A percentile compares a stretch with the other conserved stretches of the same genome.
Conservation (phyloP, 1,284 basidiomycete genomes). For the Trichosporon inkin region DNA sequence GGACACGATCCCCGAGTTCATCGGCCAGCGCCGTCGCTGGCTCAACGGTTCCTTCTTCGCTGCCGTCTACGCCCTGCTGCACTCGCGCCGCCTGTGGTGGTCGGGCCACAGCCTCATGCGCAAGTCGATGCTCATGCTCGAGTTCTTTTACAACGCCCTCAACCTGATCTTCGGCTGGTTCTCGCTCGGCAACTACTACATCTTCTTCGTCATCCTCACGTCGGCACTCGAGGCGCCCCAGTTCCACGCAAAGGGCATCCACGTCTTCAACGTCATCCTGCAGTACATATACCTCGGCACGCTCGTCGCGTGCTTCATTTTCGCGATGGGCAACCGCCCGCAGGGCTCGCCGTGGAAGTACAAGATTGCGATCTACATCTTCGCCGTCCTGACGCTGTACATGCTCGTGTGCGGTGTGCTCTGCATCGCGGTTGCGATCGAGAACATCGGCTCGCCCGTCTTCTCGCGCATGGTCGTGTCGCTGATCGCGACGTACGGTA, state of each 20-base stretch:
- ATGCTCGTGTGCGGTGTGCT: constrained; percentile 63
- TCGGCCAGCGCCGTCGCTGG: constrained; percentile 63
- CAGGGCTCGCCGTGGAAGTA: constrained; percentile 83
- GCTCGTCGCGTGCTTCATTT: constrained; percentile 82
- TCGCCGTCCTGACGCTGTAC: constrained; percentile 77
- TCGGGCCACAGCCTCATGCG: constrained; percentile 78
- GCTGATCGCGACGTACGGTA: constrained; percentile 78
- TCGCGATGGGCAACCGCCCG: constrained; percentile 96
- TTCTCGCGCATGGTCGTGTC: constrained; percentile 74
- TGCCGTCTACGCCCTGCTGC: constrained; percentile 56
- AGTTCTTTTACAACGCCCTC: constrained; percentile 82
- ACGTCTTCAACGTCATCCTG: constrained; percentile 21
- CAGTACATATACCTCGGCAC: constrained; percentile 82
- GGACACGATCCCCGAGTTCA: constrained; percentile 89
- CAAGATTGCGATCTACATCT: constrained; percentile 67
- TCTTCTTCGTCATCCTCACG: constrained; percentile 92
- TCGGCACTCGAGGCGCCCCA: constrained; percentile 74
- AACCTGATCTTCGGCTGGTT: constrained; percentile 93
- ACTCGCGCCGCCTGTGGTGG: constrained; percentile 75
- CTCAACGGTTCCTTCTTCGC: constrained; percentile 86
- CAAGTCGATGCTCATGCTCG: constrained; percentile 69
- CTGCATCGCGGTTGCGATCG: constrained; percentile 66
- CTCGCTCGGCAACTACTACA: constrained; percentile 81
- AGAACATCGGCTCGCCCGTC: constrained; percentile 60
- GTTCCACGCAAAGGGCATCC: constrained; percentile 53